These are phyloP conservation scores for Rhizopogon vinicolor DNA, from an alignment of 768 basidiomycete genomes.

Conservation along the genomic window DNA sequence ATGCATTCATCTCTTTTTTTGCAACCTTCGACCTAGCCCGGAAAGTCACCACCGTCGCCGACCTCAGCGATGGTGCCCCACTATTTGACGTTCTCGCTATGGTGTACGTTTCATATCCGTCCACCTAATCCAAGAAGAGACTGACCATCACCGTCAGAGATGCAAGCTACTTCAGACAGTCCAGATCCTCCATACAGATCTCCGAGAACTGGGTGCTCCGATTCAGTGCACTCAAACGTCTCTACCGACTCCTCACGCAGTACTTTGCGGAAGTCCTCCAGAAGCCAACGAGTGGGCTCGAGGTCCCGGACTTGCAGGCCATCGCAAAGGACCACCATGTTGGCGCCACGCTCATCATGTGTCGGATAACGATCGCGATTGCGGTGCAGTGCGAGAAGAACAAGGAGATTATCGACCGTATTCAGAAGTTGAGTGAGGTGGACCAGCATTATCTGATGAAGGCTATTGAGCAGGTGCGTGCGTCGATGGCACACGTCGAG, in stretches of 20 bases:
- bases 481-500: background rate
- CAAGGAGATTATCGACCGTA: slow-evolving; percentile 84
- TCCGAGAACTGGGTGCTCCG: slow-evolving; percentile 90
- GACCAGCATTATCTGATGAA: slow-evolving; percentile 91
- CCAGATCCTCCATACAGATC: slow-evolving; percentile 52
- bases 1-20: slow-evolving; percentile 82
- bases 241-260: slow-evolving; percentile 85
- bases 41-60: slow-evolving; percentile 55
- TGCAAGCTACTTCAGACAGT: slow-evolving; percentile 68
- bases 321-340: slow-evolving; percentile 75
- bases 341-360: slow-evolving; percentile 65
- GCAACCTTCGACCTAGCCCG: slow-evolving; percentile 64
- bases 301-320: slow-evolving; percentile 84
- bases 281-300: slow-evolving; percentile 70
- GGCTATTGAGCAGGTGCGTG: slow-evolving; percentile 83
- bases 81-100: slow-evolving; percentile 71
- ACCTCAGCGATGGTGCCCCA: slow-evolving; percentile 78
- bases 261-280: slow-evolving; percentile 83
- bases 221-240: slow-evolving; percentile 76
- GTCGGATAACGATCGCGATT: slow-evolving; percentile 78
- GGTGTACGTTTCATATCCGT: slow-evolving; percentile 50
- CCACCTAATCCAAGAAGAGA: background rate
- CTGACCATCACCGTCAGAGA: slow-evolving; percentile 46
- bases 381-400: slow-evolving; percentile 88
- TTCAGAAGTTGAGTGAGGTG: slow-evolving; percentile 75